Percentiles rank a stretch among this genome's conserved stretches.
These are phyloP conservation scores for Globisporangium sylvaticum DNA, from an alignment of 352 stramenopile genomes.

Conservation along the genomic window DNA sequence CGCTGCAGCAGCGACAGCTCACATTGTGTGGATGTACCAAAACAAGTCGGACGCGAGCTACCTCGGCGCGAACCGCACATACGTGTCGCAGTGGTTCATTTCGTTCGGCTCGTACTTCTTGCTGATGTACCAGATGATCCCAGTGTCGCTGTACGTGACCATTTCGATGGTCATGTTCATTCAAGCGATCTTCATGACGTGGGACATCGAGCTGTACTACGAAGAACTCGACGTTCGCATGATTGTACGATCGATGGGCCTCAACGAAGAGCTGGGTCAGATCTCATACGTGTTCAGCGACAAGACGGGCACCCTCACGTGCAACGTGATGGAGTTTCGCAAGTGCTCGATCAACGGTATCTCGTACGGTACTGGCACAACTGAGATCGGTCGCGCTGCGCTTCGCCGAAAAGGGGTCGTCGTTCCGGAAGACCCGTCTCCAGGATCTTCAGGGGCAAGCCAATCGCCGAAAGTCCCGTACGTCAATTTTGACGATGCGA, in stretches of 20 bases:
- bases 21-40: slow-evolving; percentile 57
- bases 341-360: slow-evolving; percentile 92
- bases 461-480: slow-evolving; percentile 47
- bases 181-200: slow-evolving; percentile 93
- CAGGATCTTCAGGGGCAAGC: neutral
- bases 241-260: slow-evolving; percentile 74
- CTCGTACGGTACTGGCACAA: slow-evolving; percentile 88
- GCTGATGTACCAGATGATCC: slow-evolving; percentile 96
- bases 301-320: slow-evolving; percentile 93
- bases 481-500: slow-evolving; percentile 75
- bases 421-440: slow-evolving; percentile 36
- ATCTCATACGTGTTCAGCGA: slow-evolving; percentile 92
- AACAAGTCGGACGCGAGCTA: slow-evolving; percentile 52
- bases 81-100: slow-evolving; percentile 65
- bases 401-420: slow-evolving; percentile 58
- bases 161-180: slow-evolving; percentile 95
- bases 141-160: slow-evolving; percentile 97
- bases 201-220: slow-evolving; percentile 90
- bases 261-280: slow-evolving; percentile 91
- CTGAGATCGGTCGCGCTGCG: slow-evolving; percentile 72
- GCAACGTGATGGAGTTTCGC: slow-evolving; percentile 95
- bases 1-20: slow-evolving; percentile 43
- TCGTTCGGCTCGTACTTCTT: slow-evolving; percentile 92
- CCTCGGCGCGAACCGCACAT: slow-evolving; percentile 38
- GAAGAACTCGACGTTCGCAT: slow-evolving; percentile 86